Base-by-base conservation (phyloP, 768 basidiomycete species). In the Mycena filopes region DNA sequence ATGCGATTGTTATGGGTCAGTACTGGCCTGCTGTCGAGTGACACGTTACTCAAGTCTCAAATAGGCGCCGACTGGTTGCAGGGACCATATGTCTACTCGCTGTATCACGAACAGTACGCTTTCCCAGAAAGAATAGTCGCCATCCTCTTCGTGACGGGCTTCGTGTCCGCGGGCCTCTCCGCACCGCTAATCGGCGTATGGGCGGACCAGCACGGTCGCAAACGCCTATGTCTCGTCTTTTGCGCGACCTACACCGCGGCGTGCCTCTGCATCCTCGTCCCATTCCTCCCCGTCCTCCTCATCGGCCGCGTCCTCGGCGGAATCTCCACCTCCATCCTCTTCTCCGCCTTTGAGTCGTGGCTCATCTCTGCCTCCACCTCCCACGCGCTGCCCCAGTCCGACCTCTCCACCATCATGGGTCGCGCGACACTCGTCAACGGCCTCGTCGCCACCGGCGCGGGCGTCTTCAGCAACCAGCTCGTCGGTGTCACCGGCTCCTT, bases 281-380 rank as follows among this genome's bases (percentile, higher is more conserved):
- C 84, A 1, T 82, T 72, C 59, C 76, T 91, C 26, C 88, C 89
- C 11, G 60, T 91, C 47, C 83, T 93, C 33, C 74, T 92, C 43
- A 4, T 86, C 2, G 92, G 89, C 1, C 86, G 92, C 29, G 72
- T 91, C 18, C 79, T 90, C 7, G 92, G 89, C 2, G 92, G 92
- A 1, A 73, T 90, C 42, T 90, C 91, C 1, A 92, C 91, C 0
- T 88, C 91, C 21, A 92, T 92, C 66, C 84, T 92, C 36, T 92
- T 87, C 77, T 90, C 89, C 15, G 87, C 85, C 9, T 92, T 93
- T 68, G 91, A 93, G 69, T 87, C 90, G 25, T 93, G 92, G 92
- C 79, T 93, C 49, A 82, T 93, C 48, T 88, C 89, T 4, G 83
- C 90, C 0, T 80, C 88, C 18, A 84, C 84, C 25, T 75, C 82